Conservation (phyloP, 768 basidiomycete species). For the Termitomyces sp. region DNA sequence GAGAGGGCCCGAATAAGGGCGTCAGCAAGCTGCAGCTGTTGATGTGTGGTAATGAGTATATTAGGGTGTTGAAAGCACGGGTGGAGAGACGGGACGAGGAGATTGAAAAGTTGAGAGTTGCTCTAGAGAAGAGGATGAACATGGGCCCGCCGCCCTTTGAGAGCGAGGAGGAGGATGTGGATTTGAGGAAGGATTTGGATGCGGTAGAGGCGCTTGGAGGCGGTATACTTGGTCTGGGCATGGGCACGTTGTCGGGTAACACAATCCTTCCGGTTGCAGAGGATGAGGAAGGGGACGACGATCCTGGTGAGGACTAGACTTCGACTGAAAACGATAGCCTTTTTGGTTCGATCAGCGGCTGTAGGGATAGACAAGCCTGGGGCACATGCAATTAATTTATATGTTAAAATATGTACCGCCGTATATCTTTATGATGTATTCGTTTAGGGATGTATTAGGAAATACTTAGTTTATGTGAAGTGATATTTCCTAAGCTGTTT, state of each 20-base stretch:
- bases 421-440: background rate
- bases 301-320: constrained; percentile 10
- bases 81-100: constrained; percentile 80
- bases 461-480: too few relatives aligned
- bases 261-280: constrained; percentile 10
- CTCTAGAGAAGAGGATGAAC: constrained; percentile 59
- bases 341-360: background rate
- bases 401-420: constrained; percentile 4
- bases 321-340: background rate
- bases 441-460: background rate
- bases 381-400: constrained; percentile 11
- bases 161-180: constrained; percentile 36
- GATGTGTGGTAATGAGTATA: constrained; percentile 87
- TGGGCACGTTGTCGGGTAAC: background rate
- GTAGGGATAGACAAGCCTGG: background rate
- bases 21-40: constrained; percentile 93
- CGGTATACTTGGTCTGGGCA: constrained; percentile 10
- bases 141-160: constrained; percentile 22
- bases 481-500: too few relatives aligned
- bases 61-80: constrained; percentile 70
- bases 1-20: constrained; percentile 91
- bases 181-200: constrained; percentile 60
- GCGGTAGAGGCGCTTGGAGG: constrained; percentile 37
- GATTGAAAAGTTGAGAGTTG: constrained; percentile 61
- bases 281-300: constrained; percentile 12